Evolutionary conservation across 2,329 filamentous ascomycete genomes (phyloP), one percentile per base, ranked within the genome.

Genomic region (Diaporthe ilicicola): DNA sequence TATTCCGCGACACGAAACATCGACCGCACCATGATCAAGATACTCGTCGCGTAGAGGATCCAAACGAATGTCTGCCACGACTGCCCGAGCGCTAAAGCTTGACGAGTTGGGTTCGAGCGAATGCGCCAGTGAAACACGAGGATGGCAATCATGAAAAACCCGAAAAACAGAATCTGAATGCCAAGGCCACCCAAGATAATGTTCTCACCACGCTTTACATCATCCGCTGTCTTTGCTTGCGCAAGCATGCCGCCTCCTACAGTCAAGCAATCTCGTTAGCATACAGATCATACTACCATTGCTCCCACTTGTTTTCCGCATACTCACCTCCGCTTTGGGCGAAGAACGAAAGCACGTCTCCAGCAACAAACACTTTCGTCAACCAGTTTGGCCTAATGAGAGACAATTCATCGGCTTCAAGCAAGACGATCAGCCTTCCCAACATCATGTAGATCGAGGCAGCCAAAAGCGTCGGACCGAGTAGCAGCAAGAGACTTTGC

Each of bases 121-220:
- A 87, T 78, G 0, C 84, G 79, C 1, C 62, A 71, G 67, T 88
- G 84, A 75, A 87, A 86, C 0, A 83, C 73, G 1, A 79, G 73
- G 0, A 82, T 79, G 0, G 83, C 80, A 2, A 82, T 61, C 24
- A 87, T 76, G 72, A 89, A 89, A 50, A 87, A 79, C 12, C 78
- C 78, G 70, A 89, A 88, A 65, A 86, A 83, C 8, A 84, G 42
- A 6, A 89, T 81, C 73, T 89, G 87, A 8, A 88, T 74, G 13
- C 84, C 76, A 4, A 89, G 76, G 2, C 87, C 86, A 4, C 37
- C 73, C 13, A 76, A 65, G 66, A 78, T 77, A 12, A 74, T 71
- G 0, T 56, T 75, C 17, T 71, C 74, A 3, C 73, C 75, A 7
- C 70, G 53, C 12, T 70, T 70, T 0, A 76, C 73, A 10, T 72